Percentiles rank a stretch among this genome's conserved stretches.
These are phyloP conservation scores for Camelina laxa DNA, from an alignment of 345 rosid genomes.

Conservation along the genomic window DNA sequence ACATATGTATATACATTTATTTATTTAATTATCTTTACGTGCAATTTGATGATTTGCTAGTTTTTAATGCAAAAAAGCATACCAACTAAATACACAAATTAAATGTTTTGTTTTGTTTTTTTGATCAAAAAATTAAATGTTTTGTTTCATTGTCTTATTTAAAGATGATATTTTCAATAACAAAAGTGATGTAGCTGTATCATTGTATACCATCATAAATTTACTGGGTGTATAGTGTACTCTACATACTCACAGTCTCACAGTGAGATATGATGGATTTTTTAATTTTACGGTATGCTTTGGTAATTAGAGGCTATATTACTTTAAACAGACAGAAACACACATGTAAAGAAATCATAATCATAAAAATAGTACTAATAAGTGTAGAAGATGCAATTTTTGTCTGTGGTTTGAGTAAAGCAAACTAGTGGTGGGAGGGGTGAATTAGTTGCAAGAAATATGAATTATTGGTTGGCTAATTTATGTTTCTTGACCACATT, in stretches of 20 bases:
- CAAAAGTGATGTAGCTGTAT: not conserved
- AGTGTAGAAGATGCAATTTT: conserved; percentile 28
- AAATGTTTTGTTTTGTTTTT: no score
- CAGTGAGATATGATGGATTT: conserved; percentile 7
- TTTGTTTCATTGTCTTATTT: not conserved
- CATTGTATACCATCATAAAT: not conserved
- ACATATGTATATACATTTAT: not conserved
- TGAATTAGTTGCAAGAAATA: conserved; percentile 28
- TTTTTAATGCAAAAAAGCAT: not conserved
- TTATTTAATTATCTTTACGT: not conserved
- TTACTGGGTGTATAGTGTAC: not conserved
- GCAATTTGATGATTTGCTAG: not conserved
- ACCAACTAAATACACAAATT: not conserved
- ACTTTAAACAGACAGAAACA: conserved; percentile 15
- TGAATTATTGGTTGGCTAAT: conserved; percentile 38
- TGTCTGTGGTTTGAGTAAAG: conserved; percentile 35
- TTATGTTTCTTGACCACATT: conserved; percentile 38
- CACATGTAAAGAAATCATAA: conserved; percentile 4
- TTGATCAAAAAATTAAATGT: no score
- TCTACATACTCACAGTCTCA: not conserved
- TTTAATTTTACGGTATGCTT: not conserved
- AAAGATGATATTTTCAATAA: not conserved
- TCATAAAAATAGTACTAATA: conserved; percentile 31
- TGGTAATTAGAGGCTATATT: conserved; percentile 29
- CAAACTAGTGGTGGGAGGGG: conserved; percentile 35